Base-by-base conservation (phyloP, 169 alveolate genomes). In the Eimeria praecox region DNA sequence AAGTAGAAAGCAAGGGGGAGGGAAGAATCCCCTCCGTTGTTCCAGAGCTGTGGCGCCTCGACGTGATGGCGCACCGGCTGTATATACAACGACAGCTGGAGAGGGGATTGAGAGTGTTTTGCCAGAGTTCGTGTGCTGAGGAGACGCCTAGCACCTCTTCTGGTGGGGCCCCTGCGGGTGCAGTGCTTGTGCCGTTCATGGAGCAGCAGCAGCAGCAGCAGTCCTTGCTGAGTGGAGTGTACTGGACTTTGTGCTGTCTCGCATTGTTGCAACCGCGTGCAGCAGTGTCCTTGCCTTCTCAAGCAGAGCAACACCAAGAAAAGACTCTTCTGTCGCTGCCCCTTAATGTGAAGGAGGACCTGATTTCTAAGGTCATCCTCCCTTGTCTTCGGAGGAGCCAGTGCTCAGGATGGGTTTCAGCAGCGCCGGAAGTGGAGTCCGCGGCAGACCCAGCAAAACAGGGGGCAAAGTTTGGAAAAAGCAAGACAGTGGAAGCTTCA, bases 241-340 rank as follows among this genome's bases (percentile, higher is more conserved):
- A 83, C 54, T 83, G 91, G 91, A 83, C 54, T 12, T 38, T 83
- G 75, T 83, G 91, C 91, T 83, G 75, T 20, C 91, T 83, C 52
- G 75, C 91, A 4, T 24, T 83, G 49, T 38, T 83, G 54, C 73
- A 83, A 54, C 91, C 75, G 27, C 52, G 30, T 33, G 93, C 42
- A 10, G 62, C 44, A 62, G 35, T 30, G 33, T 24, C 92, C 35
- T 24, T 5, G 40, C 12, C 66, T 44, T 24, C 69, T 27, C 66
- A 42, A 49, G 89, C 42, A 38, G 46, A 46, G 46, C 73, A 52
- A 30, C 77, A 30, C 3, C 54, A 73, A 54, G n/a, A 20, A 16
- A 38, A 73, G n/a, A 24, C 22, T 27, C 8, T 10, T 20, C 30
- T 83, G 35, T 38, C 91, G 16, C 52, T 83, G 3, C 91, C 91